phyloP scores from a whole-genome alignment of 1,139 yeast genomes.

The Yamadazyma diospyri region DNA sequence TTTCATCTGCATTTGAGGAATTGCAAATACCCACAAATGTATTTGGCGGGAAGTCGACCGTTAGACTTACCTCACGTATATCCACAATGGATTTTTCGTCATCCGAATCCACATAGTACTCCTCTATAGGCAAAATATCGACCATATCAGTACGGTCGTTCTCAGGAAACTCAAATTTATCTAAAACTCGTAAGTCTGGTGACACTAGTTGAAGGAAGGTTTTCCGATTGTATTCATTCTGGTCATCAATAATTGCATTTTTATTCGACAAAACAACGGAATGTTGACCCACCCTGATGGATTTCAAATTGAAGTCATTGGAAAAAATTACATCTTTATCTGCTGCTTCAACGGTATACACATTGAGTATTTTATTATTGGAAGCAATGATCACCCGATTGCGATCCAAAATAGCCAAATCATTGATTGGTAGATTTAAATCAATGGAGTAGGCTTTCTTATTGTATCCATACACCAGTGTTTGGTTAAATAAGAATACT shows the following conservation, averaged over 20 bases:
- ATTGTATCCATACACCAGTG: slow-evolving; percentile 10
- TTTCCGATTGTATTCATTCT: slow-evolving; percentile 15
- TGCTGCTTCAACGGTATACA: slow-evolving; percentile 10
- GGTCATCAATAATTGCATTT: slow-evolving; percentile 13
- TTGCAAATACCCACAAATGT: slow-evolving; percentile 16
- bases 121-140: slow-evolving; percentile 16
- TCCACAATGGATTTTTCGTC: slow-evolving; percentile 2
- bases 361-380: slow-evolving; percentile 8
- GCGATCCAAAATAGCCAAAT: slow-evolving; percentile 11
- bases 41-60: slow-evolving; percentile 6
- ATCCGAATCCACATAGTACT: slow-evolving; percentile 1
- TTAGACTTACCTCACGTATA: slow-evolving; percentile 2
- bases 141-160: slow-evolving; percentile 17
- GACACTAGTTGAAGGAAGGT: slow-evolving; percentile 19
- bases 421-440: slow-evolving; percentile 9
- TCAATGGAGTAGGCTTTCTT: slow-evolving; percentile 8
- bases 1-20: slow-evolving; percentile 10
- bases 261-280: slow-evolving; percentile 19
- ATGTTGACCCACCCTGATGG: slow-evolving; percentile 12
- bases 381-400: slow-evolving; percentile 9
- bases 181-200: slow-evolving; percentile 13
- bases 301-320: slow-evolving; percentile 15
- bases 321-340: slow-evolving; percentile 15
- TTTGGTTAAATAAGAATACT: slow-evolving; percentile 14
- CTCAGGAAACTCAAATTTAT: slow-evolving; percentile 12